These are phyloP conservation scores for Physcomitrellopsis africana DNA, from an alignment of 225 moss, liverwort and hornwort genomes.

Conservation along the genomic window DNA sequence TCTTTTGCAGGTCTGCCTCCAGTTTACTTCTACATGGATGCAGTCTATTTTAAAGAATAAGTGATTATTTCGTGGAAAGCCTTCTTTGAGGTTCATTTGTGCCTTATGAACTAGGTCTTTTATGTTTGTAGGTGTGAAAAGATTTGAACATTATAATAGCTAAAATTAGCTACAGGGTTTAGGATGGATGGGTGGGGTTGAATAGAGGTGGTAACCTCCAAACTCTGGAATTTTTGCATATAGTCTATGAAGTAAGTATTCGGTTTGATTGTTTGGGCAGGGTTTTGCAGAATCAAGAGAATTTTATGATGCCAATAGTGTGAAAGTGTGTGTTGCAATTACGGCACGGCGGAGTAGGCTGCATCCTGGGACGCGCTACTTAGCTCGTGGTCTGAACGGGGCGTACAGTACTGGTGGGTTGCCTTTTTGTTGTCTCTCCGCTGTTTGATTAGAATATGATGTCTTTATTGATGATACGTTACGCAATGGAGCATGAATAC, in stretches of 20 bases:
- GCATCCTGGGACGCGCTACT: constrained; percentile 96
- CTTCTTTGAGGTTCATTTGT: background rate
- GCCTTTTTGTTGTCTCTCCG: constrained; percentile 14
- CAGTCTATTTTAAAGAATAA: background rate
- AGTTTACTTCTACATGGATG: constrained; percentile 16
- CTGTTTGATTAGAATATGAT: background rate
- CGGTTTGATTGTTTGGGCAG: constrained; percentile 80
- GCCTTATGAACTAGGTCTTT: background rate
- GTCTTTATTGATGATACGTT: background rate
- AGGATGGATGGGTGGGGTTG: constrained; percentile 19
- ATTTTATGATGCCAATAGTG: constrained; percentile 53
- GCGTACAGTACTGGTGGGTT: constrained; percentile 91
- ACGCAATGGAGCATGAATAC: background rate
- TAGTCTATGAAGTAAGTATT: constrained; percentile 52
- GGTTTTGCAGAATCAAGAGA: constrained; percentile 93
- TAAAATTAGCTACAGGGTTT: background rate
- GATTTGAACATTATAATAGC: constrained; percentile 3
- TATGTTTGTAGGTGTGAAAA: background rate
- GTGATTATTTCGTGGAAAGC: background rate
- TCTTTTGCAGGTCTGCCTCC: constrained; percentile 84
- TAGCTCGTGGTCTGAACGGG: constrained; percentile 93
- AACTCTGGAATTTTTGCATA: constrained; percentile 33
- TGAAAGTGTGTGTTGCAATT: constrained; percentile 71
- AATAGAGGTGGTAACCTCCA: background rate
- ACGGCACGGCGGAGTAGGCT: constrained; percentile 95